Percentiles rank a stretch among this genome's conserved stretches.
phyloP scores from a whole-genome alignment of 441 rosid genomes.

The Populus hybrid region DNA sequence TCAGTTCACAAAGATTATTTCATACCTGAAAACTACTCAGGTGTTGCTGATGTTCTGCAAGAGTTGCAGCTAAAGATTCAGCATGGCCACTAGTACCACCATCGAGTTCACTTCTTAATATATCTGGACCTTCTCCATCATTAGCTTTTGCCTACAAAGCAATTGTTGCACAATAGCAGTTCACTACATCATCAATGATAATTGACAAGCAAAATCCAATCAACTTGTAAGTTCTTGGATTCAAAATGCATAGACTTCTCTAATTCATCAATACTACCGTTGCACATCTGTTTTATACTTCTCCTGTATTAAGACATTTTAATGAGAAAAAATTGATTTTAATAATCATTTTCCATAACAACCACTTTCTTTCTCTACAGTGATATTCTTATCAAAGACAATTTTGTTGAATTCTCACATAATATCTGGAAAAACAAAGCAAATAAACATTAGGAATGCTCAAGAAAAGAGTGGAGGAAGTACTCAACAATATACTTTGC shows the following conservation, averaged over 20 bases:
- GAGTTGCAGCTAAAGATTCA: slow-evolving; percentile 88
- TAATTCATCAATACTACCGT: neutral
- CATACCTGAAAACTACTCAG: slow-evolving; percentile 95
- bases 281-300: neutral
- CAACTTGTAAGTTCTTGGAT: slow-evolving; percentile 2
- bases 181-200: slow-evolving; percentile 6
- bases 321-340: neutral
- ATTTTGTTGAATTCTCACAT: neutral
- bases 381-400: neutral
- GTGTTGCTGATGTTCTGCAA: slow-evolving; percentile 97
- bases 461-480: neutral
- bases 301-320: neutral
- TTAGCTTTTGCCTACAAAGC: slow-evolving; percentile 85
- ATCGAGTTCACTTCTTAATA: slow-evolving; percentile 67
- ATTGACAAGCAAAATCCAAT: slow-evolving; percentile 8
- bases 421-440: neutral
- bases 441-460: neutral
- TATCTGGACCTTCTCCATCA: slow-evolving; percentile 98
- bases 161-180: slow-evolving; percentile 14
- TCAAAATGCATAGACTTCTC: neutral
- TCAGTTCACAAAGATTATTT: neutral
- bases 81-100: slow-evolving; percentile 86
- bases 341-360: neutral
- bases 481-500: neutral
- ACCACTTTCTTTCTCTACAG: neutral